Conservation (phyloP, 805 yeast species). For the Wickerhamiella vanderwaltii region DNA sequence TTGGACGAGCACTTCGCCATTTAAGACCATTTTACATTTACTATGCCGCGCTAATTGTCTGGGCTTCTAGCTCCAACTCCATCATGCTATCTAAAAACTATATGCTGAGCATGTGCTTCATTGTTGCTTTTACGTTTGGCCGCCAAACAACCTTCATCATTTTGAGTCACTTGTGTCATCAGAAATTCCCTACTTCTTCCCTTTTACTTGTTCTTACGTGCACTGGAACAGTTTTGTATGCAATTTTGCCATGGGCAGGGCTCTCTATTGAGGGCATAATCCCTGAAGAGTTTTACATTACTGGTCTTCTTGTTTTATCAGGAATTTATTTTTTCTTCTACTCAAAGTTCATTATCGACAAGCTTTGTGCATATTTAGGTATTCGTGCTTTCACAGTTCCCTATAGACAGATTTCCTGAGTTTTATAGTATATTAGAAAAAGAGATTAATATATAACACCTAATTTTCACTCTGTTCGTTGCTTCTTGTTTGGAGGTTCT, state of each 20-base stretch:
- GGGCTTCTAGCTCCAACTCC: conserved; percentile 40
- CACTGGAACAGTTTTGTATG: conserved; percentile 29
- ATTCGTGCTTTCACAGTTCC: conserved; percentile 67
- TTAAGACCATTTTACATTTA: conserved; percentile 56
- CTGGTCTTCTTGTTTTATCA: conserved; percentile 51
- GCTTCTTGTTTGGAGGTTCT: conserved; percentile 6
- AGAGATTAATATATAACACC: neutral
- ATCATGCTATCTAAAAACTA: conserved; percentile 31
- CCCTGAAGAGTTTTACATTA: conserved; percentile 33
- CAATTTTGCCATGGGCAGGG: conserved; percentile 42
- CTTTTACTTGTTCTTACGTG: conserved; percentile 44
- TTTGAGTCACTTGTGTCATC: conserved; percentile 73
- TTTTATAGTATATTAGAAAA: neutral
- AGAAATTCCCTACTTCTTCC: conserved; percentile 62
- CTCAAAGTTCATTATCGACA: conserved; percentile 63
- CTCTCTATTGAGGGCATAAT: conserved; percentile 21
- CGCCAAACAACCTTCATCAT: conserved; percentile 52
- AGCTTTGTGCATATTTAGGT: conserved; percentile 70
- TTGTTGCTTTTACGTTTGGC: conserved; percentile 78
- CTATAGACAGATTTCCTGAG: neutral
- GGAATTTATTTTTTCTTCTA: conserved; percentile 53
- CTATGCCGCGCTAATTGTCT: conserved; percentile 36
- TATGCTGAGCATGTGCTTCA: conserved; percentile 61
- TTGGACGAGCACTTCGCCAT: conserved; percentile 27
- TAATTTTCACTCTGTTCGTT: neutral